Evolutionary conservation across 2,329 filamentous ascomycete genomes (phyloP).

Genomic region (Epichloe sibirici): DNA sequence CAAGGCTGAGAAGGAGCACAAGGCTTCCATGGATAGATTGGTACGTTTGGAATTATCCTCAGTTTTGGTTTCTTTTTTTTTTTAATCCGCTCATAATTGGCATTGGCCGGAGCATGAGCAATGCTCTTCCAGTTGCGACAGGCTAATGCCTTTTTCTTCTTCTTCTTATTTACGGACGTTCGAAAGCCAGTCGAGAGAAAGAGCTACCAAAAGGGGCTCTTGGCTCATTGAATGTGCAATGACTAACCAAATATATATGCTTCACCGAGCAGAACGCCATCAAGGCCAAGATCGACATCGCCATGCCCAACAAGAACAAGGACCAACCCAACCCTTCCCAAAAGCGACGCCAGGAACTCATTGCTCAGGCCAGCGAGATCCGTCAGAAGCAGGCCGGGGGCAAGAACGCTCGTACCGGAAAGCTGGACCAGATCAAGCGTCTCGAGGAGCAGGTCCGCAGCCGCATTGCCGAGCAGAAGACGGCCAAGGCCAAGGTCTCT

Average conservation of each 20-base stretch:
- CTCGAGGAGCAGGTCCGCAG: conserved; percentile 82
- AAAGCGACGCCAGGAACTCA: conserved; percentile 78
- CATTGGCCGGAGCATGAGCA: not conserved
- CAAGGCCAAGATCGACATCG: conserved; percentile 78
- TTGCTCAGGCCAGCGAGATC: conserved; percentile 71
- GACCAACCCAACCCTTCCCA: conserved; percentile 69
- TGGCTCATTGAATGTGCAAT: not conserved
- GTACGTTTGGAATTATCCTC: conserved; percentile 18
- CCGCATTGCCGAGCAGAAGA: conserved; percentile 78
- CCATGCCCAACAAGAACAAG: conserved; percentile 59
- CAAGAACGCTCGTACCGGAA: conserved; percentile 67
- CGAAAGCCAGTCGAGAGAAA: too few species aligned
- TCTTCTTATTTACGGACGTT: not conserved
- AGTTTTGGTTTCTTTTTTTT: not conserved
- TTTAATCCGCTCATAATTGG: too few species aligned
- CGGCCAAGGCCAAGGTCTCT: conserved; percentile 62
- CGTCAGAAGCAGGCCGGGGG: conserved; percentile 75
- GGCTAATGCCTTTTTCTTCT: too few species aligned
- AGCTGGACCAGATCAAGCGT: conserved; percentile 84
- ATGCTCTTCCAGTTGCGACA: not conserved
- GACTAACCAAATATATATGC: conserved; percentile 6
- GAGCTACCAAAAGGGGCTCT: too few species aligned
- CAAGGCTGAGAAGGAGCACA: conserved; percentile 77
- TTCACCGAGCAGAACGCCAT: conserved; percentile 56
- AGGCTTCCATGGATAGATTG: conserved; percentile 54